Evolutionary conservation across 495 filamentous ascomycete genomes (phyloP), one percentile per base, ranked within the genome.

Genomic region (Hypomontagnella monticulosa): DNA sequence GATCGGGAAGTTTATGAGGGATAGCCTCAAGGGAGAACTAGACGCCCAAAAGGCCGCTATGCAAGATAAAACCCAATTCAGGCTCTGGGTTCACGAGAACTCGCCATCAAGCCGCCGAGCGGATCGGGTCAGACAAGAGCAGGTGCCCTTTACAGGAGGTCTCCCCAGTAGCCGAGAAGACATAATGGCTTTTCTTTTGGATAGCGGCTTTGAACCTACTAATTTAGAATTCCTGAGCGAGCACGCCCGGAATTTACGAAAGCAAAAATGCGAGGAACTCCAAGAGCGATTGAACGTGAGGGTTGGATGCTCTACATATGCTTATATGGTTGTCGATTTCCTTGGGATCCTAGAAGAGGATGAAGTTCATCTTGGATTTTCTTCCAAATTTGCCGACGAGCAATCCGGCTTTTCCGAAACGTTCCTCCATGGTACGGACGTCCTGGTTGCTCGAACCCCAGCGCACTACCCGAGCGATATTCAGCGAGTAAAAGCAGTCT

Each of bases 371-470:
- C 74, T 97, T 9, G 84, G 85, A 6, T 94, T 97, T 62, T 97
- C 94, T 0, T 83, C 75, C 0, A 87, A 85, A 54, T 87, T 88
- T 37, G 71, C 79, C 0, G 85, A 88, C 20, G 78, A 84, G 7
- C 58, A 75, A 11, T 75, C 77, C 8, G 79, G 79, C 27, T 85
- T 84, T 23, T 85, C 82, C 37, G 89, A 87, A 61, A 85, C 79
- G 10, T 73, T 85, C 33, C 74, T 95, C 1, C 75, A 91, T 60
- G 84, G 87, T 15, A 78, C 88, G n/a, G 88, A 96, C 55, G 81
- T 96, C 19, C 82, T 99, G 0, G 92, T 97, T 7, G 91, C 90
- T n/a, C 88, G 95, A 16, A 86, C 89, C 3, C 93, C 95, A 0
- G 90, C 93, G 1, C 86, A 92, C 66, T 82, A 91, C 15, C 85